Percentiles rank a stretch among this genome's conserved stretches.
phyloP scores from a whole-genome alignment of 208 protist species.

The Herpetomonas samuelpessoai region DNA sequence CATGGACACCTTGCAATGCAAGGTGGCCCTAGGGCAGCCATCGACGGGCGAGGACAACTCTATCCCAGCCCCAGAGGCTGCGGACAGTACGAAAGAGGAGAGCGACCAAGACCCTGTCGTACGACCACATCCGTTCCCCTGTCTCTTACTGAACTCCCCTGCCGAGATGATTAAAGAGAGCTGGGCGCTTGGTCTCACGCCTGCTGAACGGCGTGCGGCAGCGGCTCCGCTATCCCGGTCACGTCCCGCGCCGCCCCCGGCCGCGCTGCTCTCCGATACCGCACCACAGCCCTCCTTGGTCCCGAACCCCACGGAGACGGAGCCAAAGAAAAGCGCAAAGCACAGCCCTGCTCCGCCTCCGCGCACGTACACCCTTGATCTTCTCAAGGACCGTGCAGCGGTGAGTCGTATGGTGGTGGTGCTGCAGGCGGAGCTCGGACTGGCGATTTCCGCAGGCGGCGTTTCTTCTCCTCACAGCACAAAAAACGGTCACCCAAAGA shows the following conservation, averaged over 20 bases:
- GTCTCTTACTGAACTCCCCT: conserved; percentile 48
- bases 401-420: conserved; percentile 24
- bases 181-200: neutral
- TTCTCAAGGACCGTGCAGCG: neutral
- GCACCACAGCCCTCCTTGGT: neutral
- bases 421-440: conserved; percentile 34
- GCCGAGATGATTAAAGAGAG: conserved; percentile 9
- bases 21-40: conserved; percentile 12
- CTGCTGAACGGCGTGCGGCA: neutral
- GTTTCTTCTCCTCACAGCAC: conserved; percentile 3
- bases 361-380: conserved; percentile 7
- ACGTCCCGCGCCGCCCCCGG: conserved; percentile 2
- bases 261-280: neutral
- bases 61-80: neutral
- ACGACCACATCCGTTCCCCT: conserved; percentile 38
- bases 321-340: no score
- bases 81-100: neutral
- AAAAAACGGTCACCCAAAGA: neutral
- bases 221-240: neutral
- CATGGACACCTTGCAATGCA: conserved; percentile 17
- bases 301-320: no score
- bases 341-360: conserved; percentile 10
- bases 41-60: neutral
- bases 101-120: conserved; percentile 7
- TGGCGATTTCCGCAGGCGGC: conserved; percentile 17